Conservation (phyloP, 257 asterid genomes). For the Plantago ovata region DNA sequence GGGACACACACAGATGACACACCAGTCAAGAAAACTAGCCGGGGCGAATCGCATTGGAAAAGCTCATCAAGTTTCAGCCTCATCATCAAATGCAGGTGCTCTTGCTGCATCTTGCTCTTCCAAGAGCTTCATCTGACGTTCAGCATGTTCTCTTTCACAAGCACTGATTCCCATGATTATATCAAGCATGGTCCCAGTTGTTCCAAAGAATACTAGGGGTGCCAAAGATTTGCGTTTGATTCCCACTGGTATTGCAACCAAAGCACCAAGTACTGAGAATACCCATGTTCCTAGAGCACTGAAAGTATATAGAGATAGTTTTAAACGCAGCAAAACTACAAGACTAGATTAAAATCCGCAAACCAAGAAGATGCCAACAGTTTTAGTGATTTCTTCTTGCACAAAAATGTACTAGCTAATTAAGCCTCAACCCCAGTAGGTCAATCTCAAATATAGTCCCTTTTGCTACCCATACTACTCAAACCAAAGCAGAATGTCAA, state of each 20-base stretch:
- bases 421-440: too few species aligned
- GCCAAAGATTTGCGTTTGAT: constrained; percentile 78
- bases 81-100: constrained; percentile 12
- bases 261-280: constrained; percentile 86
- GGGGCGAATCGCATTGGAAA: background rate
- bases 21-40: too few species aligned
- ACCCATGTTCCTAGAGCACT: constrained; percentile 98
- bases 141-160: constrained; percentile 93
- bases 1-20: too few species aligned
- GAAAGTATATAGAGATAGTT: constrained; percentile 15
- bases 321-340: background rate
- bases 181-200: constrained; percentile 96
- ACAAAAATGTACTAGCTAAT: too few species aligned
- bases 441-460: too few species aligned
- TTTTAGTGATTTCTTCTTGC: too few species aligned
- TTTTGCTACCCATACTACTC: too few species aligned
- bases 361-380: too few species aligned
- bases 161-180: constrained; percentile 88
- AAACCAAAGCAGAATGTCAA: too few species aligned
- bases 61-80: constrained; percentile 37
- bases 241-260: constrained; percentile 92
- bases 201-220: constrained; percentile 93
- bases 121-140: constrained; percentile 72
- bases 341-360: background rate
- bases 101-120: constrained; percentile 62